Base-by-base conservation (phyloP, 1,284 basidiomycete species). In the Apiotrichum domesticum region DNA sequence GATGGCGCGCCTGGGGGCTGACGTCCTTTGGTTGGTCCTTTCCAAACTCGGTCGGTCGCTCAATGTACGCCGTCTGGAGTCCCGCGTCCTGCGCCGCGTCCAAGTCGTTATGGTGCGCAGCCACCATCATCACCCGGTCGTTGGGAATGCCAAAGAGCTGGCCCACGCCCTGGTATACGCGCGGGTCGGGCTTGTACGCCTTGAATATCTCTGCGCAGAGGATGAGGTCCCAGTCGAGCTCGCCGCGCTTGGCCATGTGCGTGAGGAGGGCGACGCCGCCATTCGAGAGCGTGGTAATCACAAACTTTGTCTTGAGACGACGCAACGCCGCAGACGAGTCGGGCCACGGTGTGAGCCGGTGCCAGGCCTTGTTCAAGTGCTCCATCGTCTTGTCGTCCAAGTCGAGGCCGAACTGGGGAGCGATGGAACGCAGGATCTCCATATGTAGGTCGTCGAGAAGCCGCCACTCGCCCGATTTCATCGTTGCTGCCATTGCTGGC, bases 41-140 rank as follows among this genome's bases (percentile, higher is more conserved):
- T 1, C 58, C 58, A 37, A 51, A 47, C 58, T 59, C 58, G 8
- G 32, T 21, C 13, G 48, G 47, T 8, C 58, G 54, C 51, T 51
- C 54, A 29, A 59, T 59, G 41, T 59, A 59, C n/a, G 54, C 58
- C 0, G 58, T 59, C 34, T 41, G 54, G 11, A 59, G 14, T 0
- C 58, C 58, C 4, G 47, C 43, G 35, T 51, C 54, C 48, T 56
- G 51, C 29, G 58, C 58, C 15, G 47, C 58, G 35, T 59, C 58
- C 4, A 59, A 51, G 21, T 59, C 58, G 35, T n/a, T 10, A 6
- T 59, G 54, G 35, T 59, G 58, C 40, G 58, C 39, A 4, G 58
- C 58, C 11, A 59, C 52, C 54, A 59, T 50, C 58, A 59, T 59
- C 39, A 59, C 58, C n/a, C 46, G 29, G 29, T 14, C 43, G 3